Evolutionary conservation across 192 early-diverging fungal species (phyloP), one percentile per base, ranked within the genome.

Genomic region (Spizellomyces punctatus): DNA sequence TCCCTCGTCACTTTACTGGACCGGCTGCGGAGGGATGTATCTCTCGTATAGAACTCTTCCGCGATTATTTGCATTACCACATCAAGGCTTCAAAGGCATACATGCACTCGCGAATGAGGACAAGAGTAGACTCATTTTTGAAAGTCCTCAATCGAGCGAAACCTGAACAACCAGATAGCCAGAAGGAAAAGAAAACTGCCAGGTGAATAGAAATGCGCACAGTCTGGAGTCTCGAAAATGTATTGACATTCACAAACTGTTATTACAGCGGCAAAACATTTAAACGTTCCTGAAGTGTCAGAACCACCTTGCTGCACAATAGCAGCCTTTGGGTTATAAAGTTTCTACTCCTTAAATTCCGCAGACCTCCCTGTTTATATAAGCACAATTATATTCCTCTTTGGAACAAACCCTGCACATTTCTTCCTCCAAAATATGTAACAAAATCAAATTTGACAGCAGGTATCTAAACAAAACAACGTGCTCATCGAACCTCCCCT

Each of bases 41-140:
- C 55, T 98, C 96, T 45, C 89, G 92, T 71, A 95, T 98, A 74
- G 96, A 95, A 81, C 86, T 98, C 65, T 98, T 97, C 91, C 87
- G 96, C 49, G 95, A 99, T 82, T 99, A 97, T 80, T 84, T 99
- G 67, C 97, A 99, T 78, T 99, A 97, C 82, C 97, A 99, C 74
- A 97, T 99, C 83, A 99, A 99, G 83, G 95, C 94, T 63, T 94
- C 95, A 57, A 99, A 99, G 84, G 94, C 97, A 0, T 99, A 98
- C 75, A 95, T 99, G 95, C 95, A 98, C 81, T 95, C 95, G 16
- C 90, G 97, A 50, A 96, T 99, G 95, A 82, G 97, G 58, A 89
- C 93, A 57, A 89, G 97, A 47, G 97, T 99, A 52, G 89, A 90
- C 69, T 94, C 92, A 63, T 96, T 99, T 82, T 82, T 99, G 74